Conservation (phyloP, 768 basidiomycete genomes). For the Suillus fuscotomentosus region DNA sequence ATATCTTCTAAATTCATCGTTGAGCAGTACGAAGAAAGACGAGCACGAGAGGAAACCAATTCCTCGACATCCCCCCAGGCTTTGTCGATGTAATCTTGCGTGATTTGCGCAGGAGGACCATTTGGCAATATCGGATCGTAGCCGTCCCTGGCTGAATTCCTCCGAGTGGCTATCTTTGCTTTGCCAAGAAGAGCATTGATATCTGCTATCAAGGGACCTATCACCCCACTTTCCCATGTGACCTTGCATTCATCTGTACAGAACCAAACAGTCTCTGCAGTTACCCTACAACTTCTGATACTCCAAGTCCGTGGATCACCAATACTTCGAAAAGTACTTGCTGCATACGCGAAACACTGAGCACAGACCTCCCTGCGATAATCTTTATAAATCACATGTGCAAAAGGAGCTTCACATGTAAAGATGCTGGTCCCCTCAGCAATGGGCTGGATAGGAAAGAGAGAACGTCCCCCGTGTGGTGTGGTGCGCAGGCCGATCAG, state of each 20-base stretch:
- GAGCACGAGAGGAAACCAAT: constrained; percentile 20
- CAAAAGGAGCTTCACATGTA: constrained; percentile 48
- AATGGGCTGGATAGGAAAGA: constrained; percentile 45
- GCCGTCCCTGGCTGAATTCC: constrained; percentile 18
- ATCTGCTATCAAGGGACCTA: constrained; percentile 29
- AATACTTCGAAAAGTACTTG: constrained; percentile 19
- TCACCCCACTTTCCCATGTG: constrained; percentile 39
- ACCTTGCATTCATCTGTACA: constrained; percentile 50
- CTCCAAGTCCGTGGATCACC: constrained; percentile 41
- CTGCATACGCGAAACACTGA: constrained; percentile 60
- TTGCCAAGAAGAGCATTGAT: constrained; percentile 38
- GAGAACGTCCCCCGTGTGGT: constrained; percentile 49
- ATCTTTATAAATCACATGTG: constrained; percentile 56
- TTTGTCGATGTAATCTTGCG: constrained; percentile 39
- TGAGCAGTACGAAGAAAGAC: constrained; percentile 23
- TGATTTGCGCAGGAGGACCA: constrained; percentile 23
- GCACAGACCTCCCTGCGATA: constrained; percentile 69
- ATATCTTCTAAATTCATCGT: constrained; percentile 43
- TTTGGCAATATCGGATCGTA: constrained; percentile 9
- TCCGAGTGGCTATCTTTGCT: constrained; percentile 26
- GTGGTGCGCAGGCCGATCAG: constrained; percentile 31
- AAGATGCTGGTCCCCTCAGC: constrained; percentile 44
- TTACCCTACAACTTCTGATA: constrained; percentile 31
- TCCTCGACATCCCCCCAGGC: constrained; percentile 46
- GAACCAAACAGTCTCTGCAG: constrained; percentile 51